Conservation (phyloP, 768 basidiomycete genomes). For the Mycena rosella region DNA sequence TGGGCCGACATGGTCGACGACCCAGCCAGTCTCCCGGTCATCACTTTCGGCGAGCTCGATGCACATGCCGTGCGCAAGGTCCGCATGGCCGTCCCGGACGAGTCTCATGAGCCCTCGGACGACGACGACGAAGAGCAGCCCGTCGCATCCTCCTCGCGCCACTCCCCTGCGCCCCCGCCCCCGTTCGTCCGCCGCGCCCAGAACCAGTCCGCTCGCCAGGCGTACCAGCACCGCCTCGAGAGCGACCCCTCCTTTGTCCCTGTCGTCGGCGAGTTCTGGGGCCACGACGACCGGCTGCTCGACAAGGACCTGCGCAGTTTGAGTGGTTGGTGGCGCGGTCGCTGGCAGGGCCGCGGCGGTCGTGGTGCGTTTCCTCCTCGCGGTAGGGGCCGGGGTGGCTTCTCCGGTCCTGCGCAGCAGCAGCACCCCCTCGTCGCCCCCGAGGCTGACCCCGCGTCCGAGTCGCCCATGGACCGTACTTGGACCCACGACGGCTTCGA, state of each 20-base stretch:
- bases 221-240: constrained; percentile 86
- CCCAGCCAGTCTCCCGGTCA: constrained; percentile 79
- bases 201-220: constrained; percentile 81
- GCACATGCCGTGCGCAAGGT: constrained; percentile 48
- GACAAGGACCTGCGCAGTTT: constrained; percentile 86
- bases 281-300: constrained; percentile 91
- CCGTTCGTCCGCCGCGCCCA: constrained; percentile 50
- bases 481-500: constrained; percentile 94
- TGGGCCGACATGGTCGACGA: constrained; percentile 92
- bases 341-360: constrained; percentile 79
- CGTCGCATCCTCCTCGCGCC: constrained; percentile 56
- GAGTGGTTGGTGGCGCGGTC: constrained; percentile 90
- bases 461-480: constrained; percentile 73
- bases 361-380: constrained; percentile 61
- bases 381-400: constrained; percentile 71
- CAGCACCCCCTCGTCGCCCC: constrained; percentile 27
- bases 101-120: too few relatives aligned
- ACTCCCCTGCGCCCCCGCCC: constrained; percentile 38
- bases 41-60: constrained; percentile 81
- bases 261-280: constrained; percentile 93
- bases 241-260: constrained; percentile 91
- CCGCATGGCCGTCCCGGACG: constrained; percentile 13
- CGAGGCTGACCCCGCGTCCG: constrained; percentile 43
- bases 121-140: constrained; percentile 46
- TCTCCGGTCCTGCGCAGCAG: constrained; percentile 36